phyloP scores from a whole-genome alignment of 2,329 filamentous ascomycete species.

The Zymoseptoria ardabiliae region DNA sequence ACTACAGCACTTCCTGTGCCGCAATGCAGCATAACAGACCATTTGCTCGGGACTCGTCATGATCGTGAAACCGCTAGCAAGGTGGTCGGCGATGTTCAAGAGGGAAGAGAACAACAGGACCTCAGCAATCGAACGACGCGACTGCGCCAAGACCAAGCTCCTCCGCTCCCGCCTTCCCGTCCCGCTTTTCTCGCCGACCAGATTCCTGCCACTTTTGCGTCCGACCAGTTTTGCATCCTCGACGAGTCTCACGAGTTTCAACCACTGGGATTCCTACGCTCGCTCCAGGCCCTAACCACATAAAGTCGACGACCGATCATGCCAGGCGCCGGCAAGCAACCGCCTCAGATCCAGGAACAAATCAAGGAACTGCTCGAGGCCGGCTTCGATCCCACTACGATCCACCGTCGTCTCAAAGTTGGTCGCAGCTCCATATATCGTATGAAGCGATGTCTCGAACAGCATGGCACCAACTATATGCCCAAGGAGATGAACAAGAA shows the following conservation, averaged over 20 bases:
- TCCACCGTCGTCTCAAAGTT: conserved; percentile 28
- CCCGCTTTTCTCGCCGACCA: background rate
- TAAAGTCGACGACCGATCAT: conserved; percentile 10
- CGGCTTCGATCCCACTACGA: conserved; percentile 29
- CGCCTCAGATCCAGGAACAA: conserved; percentile 23
- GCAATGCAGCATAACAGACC: background rate
- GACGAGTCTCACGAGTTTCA: background rate
- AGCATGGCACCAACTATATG: conserved; percentile 29
- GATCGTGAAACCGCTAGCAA: background rate
- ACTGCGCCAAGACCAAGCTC: background rate
- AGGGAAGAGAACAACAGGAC: background rate
- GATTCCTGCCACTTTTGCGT: conserved; percentile 2
- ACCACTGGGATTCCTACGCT: background rate
- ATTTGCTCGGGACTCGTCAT: background rate
- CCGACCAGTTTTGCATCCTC: conserved; percentile 3
- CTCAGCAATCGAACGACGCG: background rate
- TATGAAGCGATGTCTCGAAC: conserved; percentile 29
- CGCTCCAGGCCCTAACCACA: background rate
- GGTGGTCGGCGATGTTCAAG: background rate
- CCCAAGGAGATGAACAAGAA: conserved; percentile 29
- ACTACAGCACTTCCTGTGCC: background rate
- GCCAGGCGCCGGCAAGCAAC: conserved; percentile 27
- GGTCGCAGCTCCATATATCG: conserved; percentile 29
- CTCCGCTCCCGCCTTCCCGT: background rate
- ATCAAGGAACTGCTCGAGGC: conserved; percentile 30